Conservation (phyloP, 441 rosid species). For the Geranium incanum region DNA sequence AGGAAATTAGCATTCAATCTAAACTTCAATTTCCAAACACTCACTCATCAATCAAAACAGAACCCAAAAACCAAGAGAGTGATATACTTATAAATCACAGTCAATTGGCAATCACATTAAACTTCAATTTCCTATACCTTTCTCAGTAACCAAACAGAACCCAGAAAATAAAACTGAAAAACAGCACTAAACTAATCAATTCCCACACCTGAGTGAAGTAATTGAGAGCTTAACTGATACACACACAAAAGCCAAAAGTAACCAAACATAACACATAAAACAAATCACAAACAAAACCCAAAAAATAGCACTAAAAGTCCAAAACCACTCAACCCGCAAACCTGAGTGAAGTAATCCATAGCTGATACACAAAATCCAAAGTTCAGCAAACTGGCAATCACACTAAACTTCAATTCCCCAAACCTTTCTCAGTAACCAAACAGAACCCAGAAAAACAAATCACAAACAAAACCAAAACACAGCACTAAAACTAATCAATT, state of each 20-base stretch:
- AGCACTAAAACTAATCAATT: no score
- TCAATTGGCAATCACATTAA: not conserved
- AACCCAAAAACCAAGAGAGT: not conserved
- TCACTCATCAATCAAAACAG: not conserved
- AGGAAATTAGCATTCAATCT: not conserved
- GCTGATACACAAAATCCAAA: not conserved
- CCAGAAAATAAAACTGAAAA: no score
- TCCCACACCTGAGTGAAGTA: no score
- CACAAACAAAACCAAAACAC: no score
- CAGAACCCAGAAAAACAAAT: no score
- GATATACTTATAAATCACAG: no score
- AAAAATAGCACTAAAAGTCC: no score
- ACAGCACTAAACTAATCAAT: no score
- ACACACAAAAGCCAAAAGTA: not conserved
- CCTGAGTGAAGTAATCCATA: no score
- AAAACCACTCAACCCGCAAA: no score
- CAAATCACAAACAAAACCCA: not conserved
- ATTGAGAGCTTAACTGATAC: no score
- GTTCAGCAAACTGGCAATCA: not conserved
- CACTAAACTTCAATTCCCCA: not conserved
- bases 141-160: constrained; percentile 2
- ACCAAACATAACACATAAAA: constrained; percentile 3
- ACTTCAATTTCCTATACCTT: not conserved
- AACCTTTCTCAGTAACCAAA: no score
- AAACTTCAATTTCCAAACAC: not conserved